Base-by-base conservation (phyloP, 352 stramenopile genomes). In the Phytophthora pseudosyringae region DNA sequence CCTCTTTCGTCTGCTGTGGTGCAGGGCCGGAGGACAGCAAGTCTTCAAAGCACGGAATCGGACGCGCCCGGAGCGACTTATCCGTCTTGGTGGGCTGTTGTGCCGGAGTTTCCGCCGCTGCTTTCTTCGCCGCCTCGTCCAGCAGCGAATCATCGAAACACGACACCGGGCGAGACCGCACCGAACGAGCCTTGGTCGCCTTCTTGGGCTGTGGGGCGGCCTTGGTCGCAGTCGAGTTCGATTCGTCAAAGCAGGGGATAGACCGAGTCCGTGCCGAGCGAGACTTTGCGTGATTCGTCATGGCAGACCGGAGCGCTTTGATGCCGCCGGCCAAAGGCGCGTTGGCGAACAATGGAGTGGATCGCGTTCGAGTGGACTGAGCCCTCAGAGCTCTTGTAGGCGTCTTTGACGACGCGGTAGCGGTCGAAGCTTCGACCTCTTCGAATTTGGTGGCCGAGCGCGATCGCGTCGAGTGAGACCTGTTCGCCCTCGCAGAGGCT, bases 401-500 rank as follows among this genome's bases (percentile, higher is more conserved):
- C 16, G 21, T 10, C 21, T 21, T 47, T 64, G 43, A 5, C 21
- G 46, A 25, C 25, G 49, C 15, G 5, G 38, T 33, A 4, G 18
- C 31, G 3, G 43, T 36, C 21, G 33, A 11, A 16, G 50, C 25
- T 47, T 67, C 45, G 5, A 59, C 56, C 28, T 65, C 41, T 21
- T 62, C 57, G 21, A 69, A 69, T 39, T 65, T 69, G 21, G 62
- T 40, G 36, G 68, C 40, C 13, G 67, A 71, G 28, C 57, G 56
- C 4, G 56, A 59, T 29, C 54, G 54, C 21, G 21, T 29, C 4
- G 49, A 60, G 7, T 15, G 16, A 31, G 64, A 50, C 32, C 16
- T 45, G 15, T 49, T 54, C 9, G 5, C 11, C 11, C 45, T 46
- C 18, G 21, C 25, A 44, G 46, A 31, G 26, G 13, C 10, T 36